Evolutionary conservation across 139 green algal species (phyloP), one percentile per base, ranked within the genome.

Genomic region (Volvox africanus): DNA sequence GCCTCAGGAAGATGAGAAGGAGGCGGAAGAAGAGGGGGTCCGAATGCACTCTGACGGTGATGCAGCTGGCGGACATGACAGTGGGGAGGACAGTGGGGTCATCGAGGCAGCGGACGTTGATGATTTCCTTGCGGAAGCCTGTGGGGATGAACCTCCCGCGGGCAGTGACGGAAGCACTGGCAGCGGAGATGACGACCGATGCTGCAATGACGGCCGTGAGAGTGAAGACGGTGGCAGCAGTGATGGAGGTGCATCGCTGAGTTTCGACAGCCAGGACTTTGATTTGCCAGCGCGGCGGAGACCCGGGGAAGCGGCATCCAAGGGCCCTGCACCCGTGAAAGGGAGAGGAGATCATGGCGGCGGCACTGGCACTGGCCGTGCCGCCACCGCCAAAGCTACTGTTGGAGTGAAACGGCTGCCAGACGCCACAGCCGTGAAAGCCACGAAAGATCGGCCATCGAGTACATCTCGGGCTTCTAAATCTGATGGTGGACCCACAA

Each of bases 31-130:
- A 19, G n/a, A 55, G 44, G 44, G 9, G 44, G 44, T 55, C 44
- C 44, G 21, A 37, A 69, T 28, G 19, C 37, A 2, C 21, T 12
- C 24, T 6, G 21, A 30, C 65, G 65, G 65, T 28, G 65, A 73
- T 28, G 65, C 9, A 24, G 65, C 21, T 24, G 65, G 65, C 65
- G 65, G 24, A 28, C 2, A 55, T 1, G 83, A 88, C 0, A 37
- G 80, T 36, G 83, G 82, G 3, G 84, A 89, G 84, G 86, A 90
- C 75, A 90, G 86, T 32, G 86, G 86, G 9, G 86, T 90, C 20
- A 90, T 90, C 18, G 86, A 90, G 0, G 86, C 76, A 21, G 86
- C 13, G 21, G 86, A 84, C 55, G 61, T 85, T 20, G 73, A 84
- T 32, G 86, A 20, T 19, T 89, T 89, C 28, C 26, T 89, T n/a